Base-by-base conservation (phyloP, 208 protist species). In the Acanthamoeba rhysodes region DNA sequence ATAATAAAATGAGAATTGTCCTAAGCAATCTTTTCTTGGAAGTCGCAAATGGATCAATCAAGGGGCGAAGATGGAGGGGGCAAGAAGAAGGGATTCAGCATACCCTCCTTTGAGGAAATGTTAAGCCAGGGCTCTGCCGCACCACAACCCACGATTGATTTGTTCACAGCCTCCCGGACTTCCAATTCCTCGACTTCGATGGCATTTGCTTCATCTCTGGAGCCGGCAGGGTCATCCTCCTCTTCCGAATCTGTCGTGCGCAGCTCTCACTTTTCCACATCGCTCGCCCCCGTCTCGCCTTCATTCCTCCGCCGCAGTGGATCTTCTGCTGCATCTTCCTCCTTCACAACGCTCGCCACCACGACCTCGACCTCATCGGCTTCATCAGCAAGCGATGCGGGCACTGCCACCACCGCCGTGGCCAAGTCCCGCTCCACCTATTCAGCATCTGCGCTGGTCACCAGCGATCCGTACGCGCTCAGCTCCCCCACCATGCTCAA, bases 401-500 rank as follows among this genome's bases (percentile, higher is more conserved):
- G 20, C 14, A 64, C 12, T 27, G 16, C 66, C 66, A 16, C 66
- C 16, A 74, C 45, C 5, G 45, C 45, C 5, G 45, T 48, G 45
- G 9, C 62, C 62, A 70, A 45, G 41, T 84, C 74, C 29, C 45
- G 41, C 48, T 84, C 74, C 32, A 22, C 50, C 10, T 84, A 9
- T 57, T 55, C 74, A 14, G 45, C 34, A 34, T 16, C 84, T 45
- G 10, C 55, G 9, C 48, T 90, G 12, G 14, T 90, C 10, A 68
- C 53, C 12, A 90, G 48, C 14, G 84, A 90, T n/a, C 84, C 84
- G 0, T 90, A 90, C 34, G 18, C 84, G 12, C 84, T 90, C 50
- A 90, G 84, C 53, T 90, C 84, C 32, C 84, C 84, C 32, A 62
- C 22, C 27, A n/a, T 90, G 53, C 48, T 90, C 32, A 90, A 62